Evolutionary conservation across 2,329 filamentous ascomycete genomes (phyloP), one percentile per base, ranked within the genome.

Genomic region (Chrysosporium keratinophilum): DNA sequence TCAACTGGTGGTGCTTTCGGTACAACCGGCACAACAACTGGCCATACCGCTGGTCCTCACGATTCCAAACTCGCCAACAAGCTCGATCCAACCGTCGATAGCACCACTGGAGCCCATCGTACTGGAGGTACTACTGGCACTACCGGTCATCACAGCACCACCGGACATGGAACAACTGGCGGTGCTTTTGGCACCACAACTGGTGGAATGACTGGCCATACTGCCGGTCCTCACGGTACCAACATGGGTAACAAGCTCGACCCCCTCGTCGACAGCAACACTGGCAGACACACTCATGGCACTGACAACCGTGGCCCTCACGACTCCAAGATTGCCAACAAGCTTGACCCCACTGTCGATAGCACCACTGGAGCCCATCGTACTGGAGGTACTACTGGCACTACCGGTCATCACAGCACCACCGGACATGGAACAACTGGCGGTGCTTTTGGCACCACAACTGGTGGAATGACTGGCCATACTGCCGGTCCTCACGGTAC

Each of bases 31-130:
- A 20, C 12, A 15, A 50, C 46, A 2, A 40, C 46, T 19, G 46
- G 46, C 23, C 33, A 37, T 20, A 56, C 51, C n/a, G 41, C 17
- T 19, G 56, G 56, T n/a, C 56, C 57, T 37, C 55, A 57, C 46
- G 37, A 35, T 20, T 50, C 45, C 20, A 56, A 58, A 33, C 34
- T 61, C 20, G 19, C 43, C 9, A 61, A 61, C 56, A 58, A 58
- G 33, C 35, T 59, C 7, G 58, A 60, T 35, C 59, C 60, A 4
- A 11, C 56, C 20, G 57, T 61, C 7, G 61, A 63, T 45, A 54
- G 52, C 37, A 41, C 39, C 20, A 55, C 40, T 44, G 45, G 46
- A 19, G 37, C 37, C n/a, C 41, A 44, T 17, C 2, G 33, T 15
- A 39, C 35, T 35, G 52, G 52, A 19, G 19, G n/a, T n/a, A 39